phyloP scores from a whole-genome alignment of 2,329 filamentous ascomycete species.

The Aspergillus uvarum region DNA sequence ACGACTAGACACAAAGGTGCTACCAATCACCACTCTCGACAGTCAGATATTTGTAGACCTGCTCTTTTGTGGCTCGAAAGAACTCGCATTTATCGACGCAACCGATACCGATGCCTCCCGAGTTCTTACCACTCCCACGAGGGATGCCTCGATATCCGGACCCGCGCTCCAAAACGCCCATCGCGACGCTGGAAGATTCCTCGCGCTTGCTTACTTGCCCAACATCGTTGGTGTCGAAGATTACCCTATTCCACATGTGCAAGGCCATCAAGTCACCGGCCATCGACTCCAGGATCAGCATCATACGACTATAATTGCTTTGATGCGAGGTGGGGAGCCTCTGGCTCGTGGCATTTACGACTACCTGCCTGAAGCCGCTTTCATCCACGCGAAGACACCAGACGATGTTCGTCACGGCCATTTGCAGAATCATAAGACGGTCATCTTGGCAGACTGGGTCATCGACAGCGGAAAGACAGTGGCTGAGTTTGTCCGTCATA shows the following conservation, averaged over 20 bases:
- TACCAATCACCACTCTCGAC: constrained; percentile 46
- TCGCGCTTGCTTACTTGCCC: constrained; percentile 52
- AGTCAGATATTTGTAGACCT: constrained; percentile 29
- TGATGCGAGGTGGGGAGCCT: constrained; percentile 65
- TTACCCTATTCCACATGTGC: constrained; percentile 53
- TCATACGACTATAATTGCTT: constrained; percentile 54
- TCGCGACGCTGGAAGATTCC: constrained; percentile 51
- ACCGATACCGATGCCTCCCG: constrained; percentile 48
- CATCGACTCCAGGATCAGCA: constrained; percentile 50
- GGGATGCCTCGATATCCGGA: constrained; percentile 51
- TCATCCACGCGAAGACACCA: constrained; percentile 48
- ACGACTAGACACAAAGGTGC: constrained; percentile 43
- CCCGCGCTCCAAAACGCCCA: constrained; percentile 53
- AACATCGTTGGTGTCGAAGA: constrained; percentile 51
- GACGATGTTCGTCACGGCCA: constrained; percentile 47
- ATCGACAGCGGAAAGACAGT: constrained; percentile 58
- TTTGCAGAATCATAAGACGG: constrained; percentile 38
- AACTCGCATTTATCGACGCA: constrained; percentile 43
- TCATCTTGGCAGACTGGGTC: constrained; percentile 61
- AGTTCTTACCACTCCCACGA: constrained; percentile 55
- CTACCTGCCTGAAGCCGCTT: constrained; percentile 51
- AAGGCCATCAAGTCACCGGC: constrained; percentile 47
- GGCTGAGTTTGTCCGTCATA: constrained; percentile 48
- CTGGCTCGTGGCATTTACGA: constrained; percentile 61
- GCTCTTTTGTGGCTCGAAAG: constrained; percentile 15